Evolutionary conservation across 257 asterid species (phyloP).

Genomic region (Nicotiana tomentosiformis): DNA sequence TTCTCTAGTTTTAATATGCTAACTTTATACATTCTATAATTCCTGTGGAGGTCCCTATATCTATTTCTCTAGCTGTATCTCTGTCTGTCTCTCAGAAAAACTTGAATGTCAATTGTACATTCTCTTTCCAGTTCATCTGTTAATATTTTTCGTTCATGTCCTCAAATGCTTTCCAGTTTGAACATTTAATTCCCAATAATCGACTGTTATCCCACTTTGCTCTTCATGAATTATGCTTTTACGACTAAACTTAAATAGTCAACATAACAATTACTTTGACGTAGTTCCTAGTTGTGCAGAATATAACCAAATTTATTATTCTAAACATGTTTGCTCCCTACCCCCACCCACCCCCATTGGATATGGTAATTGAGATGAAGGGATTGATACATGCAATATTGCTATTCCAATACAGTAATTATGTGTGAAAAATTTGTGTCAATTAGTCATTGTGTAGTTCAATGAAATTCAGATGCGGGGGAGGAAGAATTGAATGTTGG

Average conservation of each 20-base stretch:
- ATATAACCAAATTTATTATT: neutral
- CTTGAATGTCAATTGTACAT: neutral
- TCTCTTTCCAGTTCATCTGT: neutral
- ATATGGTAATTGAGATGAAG: neutral
- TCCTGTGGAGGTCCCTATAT: neutral
- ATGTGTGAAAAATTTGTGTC: neutral
- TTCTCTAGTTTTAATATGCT: neutral
- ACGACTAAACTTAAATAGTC: neutral
- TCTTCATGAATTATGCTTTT: neutral
- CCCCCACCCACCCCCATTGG: neutral
- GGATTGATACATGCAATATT: neutral
- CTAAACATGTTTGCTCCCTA: slow-evolving; percentile 7
- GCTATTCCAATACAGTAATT: neutral
- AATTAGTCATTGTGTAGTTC: neutral
- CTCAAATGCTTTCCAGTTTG: neutral
- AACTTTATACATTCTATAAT: neutral
- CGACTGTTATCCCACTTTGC: neutral
- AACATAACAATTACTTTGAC: neutral
- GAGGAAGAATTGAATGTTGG: neutral
- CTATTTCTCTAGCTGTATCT: neutral
- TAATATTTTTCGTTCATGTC: neutral
- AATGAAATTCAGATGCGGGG: neutral
- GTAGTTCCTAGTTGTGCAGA: neutral
- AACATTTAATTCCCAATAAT: neutral
- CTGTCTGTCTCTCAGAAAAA: neutral